These are phyloP conservation scores for Tolypocladium nubicola DNA, from an alignment of 2,329 filamentous ascomycete species.

Conservation along the genomic window DNA sequence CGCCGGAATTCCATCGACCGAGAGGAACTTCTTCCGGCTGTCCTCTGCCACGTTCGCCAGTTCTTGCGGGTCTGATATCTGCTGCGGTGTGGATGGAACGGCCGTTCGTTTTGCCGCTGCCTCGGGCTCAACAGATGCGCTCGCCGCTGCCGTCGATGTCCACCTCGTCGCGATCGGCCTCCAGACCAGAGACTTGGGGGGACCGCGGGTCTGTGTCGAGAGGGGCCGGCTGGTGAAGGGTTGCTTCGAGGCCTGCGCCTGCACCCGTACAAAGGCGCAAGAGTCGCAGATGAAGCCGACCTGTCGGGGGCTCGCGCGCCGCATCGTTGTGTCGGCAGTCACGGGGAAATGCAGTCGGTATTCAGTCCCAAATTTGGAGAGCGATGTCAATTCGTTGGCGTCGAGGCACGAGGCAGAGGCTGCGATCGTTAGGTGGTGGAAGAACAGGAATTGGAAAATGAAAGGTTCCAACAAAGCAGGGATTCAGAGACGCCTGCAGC, in stretches of 20 bases:
- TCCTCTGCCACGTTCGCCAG: constrained; percentile 30
- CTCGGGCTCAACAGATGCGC: constrained; percentile 1
- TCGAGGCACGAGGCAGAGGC: background rate
- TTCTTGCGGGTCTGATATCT: constrained; percentile 26
- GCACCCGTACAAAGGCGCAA: constrained; percentile 25
- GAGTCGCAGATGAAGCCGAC: constrained; percentile 31
- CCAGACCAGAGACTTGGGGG: constrained; percentile 1
- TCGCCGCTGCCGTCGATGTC: constrained; percentile 13
- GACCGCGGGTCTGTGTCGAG: constrained; percentile 7
- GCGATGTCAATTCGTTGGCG: background rate
- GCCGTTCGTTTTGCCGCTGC: constrained; percentile 6
- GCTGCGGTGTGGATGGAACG: constrained; percentile 10
- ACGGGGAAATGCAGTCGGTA: background rate
- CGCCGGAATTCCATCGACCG: constrained; percentile 32
- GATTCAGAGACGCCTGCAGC: background rate
- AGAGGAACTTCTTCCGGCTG: constrained; percentile 31
- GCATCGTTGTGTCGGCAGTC: constrained; percentile 18
- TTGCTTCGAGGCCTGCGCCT: constrained; percentile 11
- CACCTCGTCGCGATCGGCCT: constrained; percentile 12
- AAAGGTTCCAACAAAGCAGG: background rate
- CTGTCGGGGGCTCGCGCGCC: constrained; percentile 19
- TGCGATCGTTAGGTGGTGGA: background rate
- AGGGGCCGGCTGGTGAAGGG: constrained; percentile 13
- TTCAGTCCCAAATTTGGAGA: no score
- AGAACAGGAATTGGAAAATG: background rate